These are phyloP conservation scores for Aphanomyces stellatus DNA, from an alignment of 352 stramenopile species.

Conservation along the genomic window DNA sequence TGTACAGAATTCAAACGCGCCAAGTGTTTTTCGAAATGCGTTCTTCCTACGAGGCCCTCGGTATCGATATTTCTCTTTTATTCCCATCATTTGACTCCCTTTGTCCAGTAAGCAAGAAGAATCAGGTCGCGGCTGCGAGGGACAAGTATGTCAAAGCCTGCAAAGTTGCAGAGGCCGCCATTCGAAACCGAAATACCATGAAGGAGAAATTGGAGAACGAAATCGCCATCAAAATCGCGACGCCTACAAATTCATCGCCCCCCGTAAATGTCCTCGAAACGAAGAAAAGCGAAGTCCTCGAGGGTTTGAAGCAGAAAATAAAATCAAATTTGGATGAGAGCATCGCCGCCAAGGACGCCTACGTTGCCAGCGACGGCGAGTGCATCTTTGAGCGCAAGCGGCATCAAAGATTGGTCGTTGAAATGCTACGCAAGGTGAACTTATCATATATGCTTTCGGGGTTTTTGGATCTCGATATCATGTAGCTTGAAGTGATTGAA, in stretches of 20 bases:
- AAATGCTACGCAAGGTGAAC: neutral
- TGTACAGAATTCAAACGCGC: constrained; percentile 4
- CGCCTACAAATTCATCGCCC: neutral
- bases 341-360: neutral
- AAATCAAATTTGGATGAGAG: constrained; percentile 1
- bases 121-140: neutral
- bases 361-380: neutral
- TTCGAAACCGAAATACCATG: neutral
- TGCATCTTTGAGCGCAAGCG: neutral
- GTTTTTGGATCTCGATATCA: neutral
- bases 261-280: neutral
- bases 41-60: constrained; percentile 1
- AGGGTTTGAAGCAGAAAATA: neutral
- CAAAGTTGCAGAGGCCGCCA: neutral
- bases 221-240: neutral
- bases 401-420: neutral
- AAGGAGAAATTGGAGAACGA: constrained; percentile 3
- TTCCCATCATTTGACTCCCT: no score
- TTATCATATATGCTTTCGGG: neutral
- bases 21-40: constrained; percentile 14
- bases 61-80: neutral
- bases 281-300: neutral
- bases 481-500: constrained; percentile 1
- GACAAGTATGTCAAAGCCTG: neutral
- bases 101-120: neutral